These are phyloP conservation scores for Umbelopsis sp. DNA, from an alignment of 192 early-diverging fungal genomes.

Conservation along the genomic window DNA sequence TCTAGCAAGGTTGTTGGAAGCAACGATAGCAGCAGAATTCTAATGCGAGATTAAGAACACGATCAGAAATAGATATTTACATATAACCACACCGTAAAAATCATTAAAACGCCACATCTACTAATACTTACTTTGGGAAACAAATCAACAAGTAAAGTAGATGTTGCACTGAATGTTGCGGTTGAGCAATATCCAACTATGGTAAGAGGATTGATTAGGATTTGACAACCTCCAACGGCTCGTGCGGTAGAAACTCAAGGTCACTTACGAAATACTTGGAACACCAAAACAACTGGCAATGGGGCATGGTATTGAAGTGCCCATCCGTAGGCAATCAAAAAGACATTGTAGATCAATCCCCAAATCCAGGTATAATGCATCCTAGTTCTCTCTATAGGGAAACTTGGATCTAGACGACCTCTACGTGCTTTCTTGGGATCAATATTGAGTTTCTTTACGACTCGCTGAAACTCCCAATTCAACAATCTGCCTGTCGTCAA, in stretches of 20 bases:
- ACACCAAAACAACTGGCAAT: background rate
- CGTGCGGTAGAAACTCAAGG: too few species aligned
- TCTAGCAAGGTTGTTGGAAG: slow-evolving; percentile 32
- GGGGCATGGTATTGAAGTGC: slow-evolving; percentile 1
- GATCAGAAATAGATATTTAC: background rate
- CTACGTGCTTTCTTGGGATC: slow-evolving; percentile 10
- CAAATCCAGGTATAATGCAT: slow-evolving; percentile 16
- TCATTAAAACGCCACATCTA: too few species aligned
- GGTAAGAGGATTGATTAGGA: background rate
- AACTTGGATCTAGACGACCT: slow-evolving; percentile 1
- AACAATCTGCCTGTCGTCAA: slow-evolving; percentile 35
- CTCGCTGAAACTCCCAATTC: slow-evolving; percentile 23
- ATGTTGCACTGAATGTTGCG: slow-evolving; percentile 22
- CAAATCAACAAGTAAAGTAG: slow-evolving; percentile 32
- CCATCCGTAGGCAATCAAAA: slow-evolving; percentile 18
- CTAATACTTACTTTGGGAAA: slow-evolving; percentile 18
- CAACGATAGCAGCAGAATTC: slow-evolving; percentile 27
- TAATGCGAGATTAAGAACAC: background rate
- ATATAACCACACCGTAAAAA: too few species aligned
- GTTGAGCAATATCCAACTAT: slow-evolving; percentile 27
- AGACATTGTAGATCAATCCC: background rate
- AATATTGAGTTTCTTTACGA: slow-evolving; percentile 1
- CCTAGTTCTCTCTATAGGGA: slow-evolving; percentile 17
- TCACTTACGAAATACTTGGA: slow-evolving; percentile 12
- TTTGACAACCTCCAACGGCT: background rate